phyloP scores from a whole-genome alignment of 2,329 filamentous ascomycete species.

The Seiridium cupressi region DNA sequence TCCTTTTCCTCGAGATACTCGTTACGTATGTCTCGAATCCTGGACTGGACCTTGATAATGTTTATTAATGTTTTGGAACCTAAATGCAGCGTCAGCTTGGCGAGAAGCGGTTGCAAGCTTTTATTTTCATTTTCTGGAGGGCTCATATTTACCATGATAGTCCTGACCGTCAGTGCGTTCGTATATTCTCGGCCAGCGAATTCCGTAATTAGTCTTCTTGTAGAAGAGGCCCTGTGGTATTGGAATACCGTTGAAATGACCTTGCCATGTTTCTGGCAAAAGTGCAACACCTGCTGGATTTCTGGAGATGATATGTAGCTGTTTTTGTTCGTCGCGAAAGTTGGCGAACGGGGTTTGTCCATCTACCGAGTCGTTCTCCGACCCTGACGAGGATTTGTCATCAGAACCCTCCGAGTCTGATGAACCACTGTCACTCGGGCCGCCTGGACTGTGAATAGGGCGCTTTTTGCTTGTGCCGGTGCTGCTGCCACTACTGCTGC shows the following conservation, averaged over 20 bases:
- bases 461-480: background rate
- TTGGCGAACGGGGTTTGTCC: background rate
- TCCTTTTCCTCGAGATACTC: background rate
- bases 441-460: background rate
- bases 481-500: background rate
- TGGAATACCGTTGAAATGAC: conserved; percentile 28
- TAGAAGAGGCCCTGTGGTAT: conserved; percentile 29
- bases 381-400: background rate
- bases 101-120: too few relatives aligned
- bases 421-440: background rate
- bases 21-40: background rate
- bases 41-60: background rate
- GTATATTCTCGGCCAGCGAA: conserved; percentile 27
- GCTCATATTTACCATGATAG: conserved; percentile 23
- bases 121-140: too few relatives aligned
- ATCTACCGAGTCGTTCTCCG: background rate
- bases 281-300: conserved; percentile 25
- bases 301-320: conserved; percentile 10
- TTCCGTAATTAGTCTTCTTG: conserved; percentile 17
- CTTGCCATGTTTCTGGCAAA: conserved; percentile 29
- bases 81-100: conserved; percentile 18
- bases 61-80: conserved; percentile 21
- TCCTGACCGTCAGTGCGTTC: conserved; percentile 22
- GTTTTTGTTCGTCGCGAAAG: background rate
- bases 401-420: background rate